A percentile compares a stretch with the other conserved stretches of the same genome.
These are phyloP conservation scores for Dryadomyces quercivorus DNA, from an alignment of 2,329 filamentous ascomycete species.

Conservation along the genomic window DNA sequence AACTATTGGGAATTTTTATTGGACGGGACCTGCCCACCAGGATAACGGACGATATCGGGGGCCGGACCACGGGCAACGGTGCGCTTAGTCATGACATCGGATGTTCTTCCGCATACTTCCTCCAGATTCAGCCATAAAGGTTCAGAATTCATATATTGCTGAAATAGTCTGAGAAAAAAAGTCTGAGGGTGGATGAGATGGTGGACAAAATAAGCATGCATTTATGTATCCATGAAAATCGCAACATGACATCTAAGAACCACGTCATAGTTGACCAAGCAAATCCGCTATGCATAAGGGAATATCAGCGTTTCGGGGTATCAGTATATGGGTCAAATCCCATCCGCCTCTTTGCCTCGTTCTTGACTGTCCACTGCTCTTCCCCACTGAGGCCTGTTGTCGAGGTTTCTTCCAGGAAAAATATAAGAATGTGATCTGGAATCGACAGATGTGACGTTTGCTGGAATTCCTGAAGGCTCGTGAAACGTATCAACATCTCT, in stretches of 20 bases:
- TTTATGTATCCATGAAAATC: neutral
- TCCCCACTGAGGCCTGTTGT: constrained; percentile 36
- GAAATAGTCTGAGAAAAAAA: too few species aligned
- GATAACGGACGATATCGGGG: constrained; percentile 9
- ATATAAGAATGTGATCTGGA: constrained; percentile 76
- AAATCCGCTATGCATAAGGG: neutral
- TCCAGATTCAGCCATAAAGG: too few species aligned
- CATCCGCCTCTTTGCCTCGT: constrained; percentile 34
- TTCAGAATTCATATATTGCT: too few species aligned
- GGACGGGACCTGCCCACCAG: neutral
- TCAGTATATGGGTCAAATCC: constrained; percentile 47
- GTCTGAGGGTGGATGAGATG: too few species aligned
- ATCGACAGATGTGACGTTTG: constrained; percentile 83
- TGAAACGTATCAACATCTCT: constrained; percentile 77
- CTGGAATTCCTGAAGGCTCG: constrained; percentile 82
- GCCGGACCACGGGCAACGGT: neutral
- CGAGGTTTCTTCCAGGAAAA: constrained; percentile 60
- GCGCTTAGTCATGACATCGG: neutral
- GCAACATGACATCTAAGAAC: neutral
- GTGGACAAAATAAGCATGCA: neutral
- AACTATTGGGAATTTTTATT: constrained; percentile 2
- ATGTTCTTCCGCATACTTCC: too few species aligned
- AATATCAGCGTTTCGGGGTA: constrained; percentile 17
- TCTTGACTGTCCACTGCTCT: constrained; percentile 29
- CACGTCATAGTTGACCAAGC: neutral